Base-by-base conservation (phyloP, 306 rosid genomes). In the Cicer cuneatum region DNA sequence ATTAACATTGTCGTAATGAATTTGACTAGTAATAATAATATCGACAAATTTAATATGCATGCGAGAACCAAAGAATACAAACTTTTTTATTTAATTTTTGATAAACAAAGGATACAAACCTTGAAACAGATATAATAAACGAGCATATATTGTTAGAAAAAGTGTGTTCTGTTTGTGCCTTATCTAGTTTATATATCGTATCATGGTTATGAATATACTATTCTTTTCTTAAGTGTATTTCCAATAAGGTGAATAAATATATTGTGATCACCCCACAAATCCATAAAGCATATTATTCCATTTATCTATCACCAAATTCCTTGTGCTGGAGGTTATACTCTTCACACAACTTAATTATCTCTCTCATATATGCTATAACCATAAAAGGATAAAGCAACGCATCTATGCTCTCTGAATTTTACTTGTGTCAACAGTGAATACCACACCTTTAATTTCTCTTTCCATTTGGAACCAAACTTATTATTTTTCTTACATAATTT, bases 381-480 rank as follows among this genome's bases (percentile, higher is more conserved):
- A 45, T 54, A 15, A 71, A 57, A 47, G 63, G 33, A 62, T 77
- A 75, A 92, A 84, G 96, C 89, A 81, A 88, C 77, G 93, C 82
- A 86, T 89, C 79, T 71, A 64, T 78, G 4, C 54, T 35, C 45
- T 49, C 72, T 78, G 41, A 61, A 41, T 52, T 81, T 81, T 33
- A 53, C 80, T 59, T 66, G 10, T 81, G 10, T 81, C 65, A 52
- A 82, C 61, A 65, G 84, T 87, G 63, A 85, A 83, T 83, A 38
- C 69, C 47, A 43, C 77, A 33, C 67, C 82, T 75, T 66, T 29
- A 29, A 29, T 29, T 29, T 29, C 35, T 59, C 76, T 16, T 86
- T 42, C 70, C 71, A 41, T 16, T 24, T 6, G 18, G 64, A 80
- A 76, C 73, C 72, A 21, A 29, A 47, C 10, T 16, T 58, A 4